Percentiles rank a stretch among this genome's conserved stretches.
phyloP scores from a whole-genome alignment of 805 yeast genomes.

The Barnettozyma salicaria region DNA sequence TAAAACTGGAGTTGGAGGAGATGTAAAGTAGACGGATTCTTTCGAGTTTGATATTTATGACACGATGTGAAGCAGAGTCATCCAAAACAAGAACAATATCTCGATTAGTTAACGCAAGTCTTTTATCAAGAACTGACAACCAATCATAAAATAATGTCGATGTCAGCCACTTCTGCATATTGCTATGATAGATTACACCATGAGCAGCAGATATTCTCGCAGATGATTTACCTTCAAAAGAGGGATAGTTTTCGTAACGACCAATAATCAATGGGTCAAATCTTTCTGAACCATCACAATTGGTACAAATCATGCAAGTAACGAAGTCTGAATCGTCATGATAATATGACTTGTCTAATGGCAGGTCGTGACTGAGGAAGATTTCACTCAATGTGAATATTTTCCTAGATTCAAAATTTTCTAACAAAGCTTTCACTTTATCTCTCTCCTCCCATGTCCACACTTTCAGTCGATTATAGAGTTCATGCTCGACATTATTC shows the following conservation, averaged over 20 bases:
- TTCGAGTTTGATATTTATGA: slow-evolving; percentile 44
- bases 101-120: slow-evolving; percentile 41
- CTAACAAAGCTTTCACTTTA: slow-evolving; percentile 40
- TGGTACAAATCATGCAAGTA: slow-evolving; percentile 57
- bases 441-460: slow-evolving; percentile 58
- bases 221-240: slow-evolving; percentile 34
- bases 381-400: slow-evolving; percentile 58
- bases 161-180: slow-evolving; percentile 58
- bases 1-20: slow-evolving; percentile 33
- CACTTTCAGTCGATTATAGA: slow-evolving; percentile 42
- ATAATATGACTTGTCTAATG: slow-evolving; percentile 50
- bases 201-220: slow-evolving; percentile 45
- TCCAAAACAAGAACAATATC: slow-evolving; percentile 52
- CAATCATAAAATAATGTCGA: slow-evolving; percentile 59
- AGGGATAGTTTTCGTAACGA: slow-evolving; percentile 42
- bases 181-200: slow-evolving; percentile 51
- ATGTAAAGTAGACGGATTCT: slow-evolving; percentile 37
- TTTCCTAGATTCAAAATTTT: slow-evolving; percentile 43
- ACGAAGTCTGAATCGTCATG: slow-evolving; percentile 36
- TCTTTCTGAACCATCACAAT: slow-evolving; percentile 58
- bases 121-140: slow-evolving; percentile 53
- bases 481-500: slow-evolving; percentile 39
- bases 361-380: slow-evolving; percentile 51
- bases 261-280: slow-evolving; percentile 57
- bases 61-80: slow-evolving; percentile 58